These are phyloP conservation scores for Penicillium roqueforti DNA, from an alignment of 495 filamentous ascomycete genomes.

Conservation along the genomic window DNA sequence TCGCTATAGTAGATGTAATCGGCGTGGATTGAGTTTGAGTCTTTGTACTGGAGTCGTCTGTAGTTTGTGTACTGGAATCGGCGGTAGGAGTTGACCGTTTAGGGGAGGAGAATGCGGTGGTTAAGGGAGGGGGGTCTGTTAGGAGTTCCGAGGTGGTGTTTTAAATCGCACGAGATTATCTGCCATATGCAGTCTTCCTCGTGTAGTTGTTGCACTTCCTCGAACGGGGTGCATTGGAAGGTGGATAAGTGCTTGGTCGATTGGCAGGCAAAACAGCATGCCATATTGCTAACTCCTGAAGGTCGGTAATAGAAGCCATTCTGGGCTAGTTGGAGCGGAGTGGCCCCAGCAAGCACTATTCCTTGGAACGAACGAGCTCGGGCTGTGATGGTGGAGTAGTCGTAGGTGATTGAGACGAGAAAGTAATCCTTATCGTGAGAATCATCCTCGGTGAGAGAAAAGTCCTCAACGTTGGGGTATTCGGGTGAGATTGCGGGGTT, in stretches of 20 bases:
- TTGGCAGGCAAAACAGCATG: conserved; percentile 11
- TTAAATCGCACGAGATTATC: conserved; percentile 9
- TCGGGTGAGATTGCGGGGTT: too few species aligned
- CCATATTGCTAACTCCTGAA: not conserved
- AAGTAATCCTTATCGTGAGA: too few species aligned
- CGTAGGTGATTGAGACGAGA: too few species aligned
- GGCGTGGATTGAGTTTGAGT: too few species aligned
- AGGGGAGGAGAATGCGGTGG: conserved; percentile 1
- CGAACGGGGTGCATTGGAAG: conserved; percentile 3
- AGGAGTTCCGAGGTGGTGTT: conserved; percentile 7
- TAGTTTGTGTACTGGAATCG: conserved; percentile 1
- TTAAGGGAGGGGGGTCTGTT: conserved; percentile 1
- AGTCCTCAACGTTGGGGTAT: too few species aligned
- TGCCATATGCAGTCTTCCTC: conserved; percentile 10
- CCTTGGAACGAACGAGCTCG: not conserved
- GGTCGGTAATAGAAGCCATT: conserved; percentile 1
- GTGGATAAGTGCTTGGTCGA: conserved; percentile 2
- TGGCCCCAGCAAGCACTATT: not conserved
- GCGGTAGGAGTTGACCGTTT: conserved; percentile 1
- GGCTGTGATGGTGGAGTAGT: not conserved
- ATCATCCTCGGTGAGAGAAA: too few species aligned
- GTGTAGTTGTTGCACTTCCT: conserved; percentile 8
- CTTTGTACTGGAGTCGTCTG: not conserved
- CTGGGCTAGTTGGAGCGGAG: conserved; percentile 4
- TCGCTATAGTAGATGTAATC: too few species aligned